These are phyloP conservation scores for Cornus suecica DNA, from an alignment of 148 eudicot species.

Conservation along the genomic window DNA sequence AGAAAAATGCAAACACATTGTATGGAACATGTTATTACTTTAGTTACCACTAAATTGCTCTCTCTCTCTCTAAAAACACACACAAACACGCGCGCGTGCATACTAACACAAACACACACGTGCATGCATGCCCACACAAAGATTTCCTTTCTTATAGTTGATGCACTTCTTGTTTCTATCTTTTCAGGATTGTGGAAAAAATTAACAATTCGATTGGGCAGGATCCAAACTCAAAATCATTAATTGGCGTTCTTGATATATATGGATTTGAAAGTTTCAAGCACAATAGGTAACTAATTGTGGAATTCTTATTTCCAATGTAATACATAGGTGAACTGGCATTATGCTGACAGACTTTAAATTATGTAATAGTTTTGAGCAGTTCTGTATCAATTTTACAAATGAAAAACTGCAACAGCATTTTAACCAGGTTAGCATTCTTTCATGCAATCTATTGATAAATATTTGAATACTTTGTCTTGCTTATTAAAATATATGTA, in stretches of 20 bases:
- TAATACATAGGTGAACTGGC: neutral
- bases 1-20: neutral
- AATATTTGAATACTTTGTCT: slow-evolving; percentile 1
- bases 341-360: slow-evolving; percentile 17
- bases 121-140: too few relatives aligned
- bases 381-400: slow-evolving; percentile 97
- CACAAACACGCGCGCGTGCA: too few relatives aligned
- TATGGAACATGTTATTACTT: neutral
- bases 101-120: too few relatives aligned
- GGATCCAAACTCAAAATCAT: slow-evolving; percentile 83
- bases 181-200: slow-evolving; percentile 88
- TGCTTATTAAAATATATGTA: slow-evolving; percentile 19
- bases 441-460: slow-evolving; percentile 5
- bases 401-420: slow-evolving; percentile 99
- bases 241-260: slow-evolving; percentile 89
- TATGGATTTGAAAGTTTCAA: slow-evolving; percentile 91
- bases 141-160: neutral
- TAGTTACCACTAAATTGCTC: neutral
- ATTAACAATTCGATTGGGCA: slow-evolving; percentile 94
- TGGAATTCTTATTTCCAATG: slow-evolving; percentile 4
- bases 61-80: neutral
- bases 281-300: slow-evolving; percentile 60
- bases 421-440: slow-evolving; percentile 83
- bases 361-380: slow-evolving; percentile 84
- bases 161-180: slow-evolving; percentile 2